phyloP scores from a whole-genome alignment of 768 basidiomycete species.

The Mycena capillaripes region DNA sequence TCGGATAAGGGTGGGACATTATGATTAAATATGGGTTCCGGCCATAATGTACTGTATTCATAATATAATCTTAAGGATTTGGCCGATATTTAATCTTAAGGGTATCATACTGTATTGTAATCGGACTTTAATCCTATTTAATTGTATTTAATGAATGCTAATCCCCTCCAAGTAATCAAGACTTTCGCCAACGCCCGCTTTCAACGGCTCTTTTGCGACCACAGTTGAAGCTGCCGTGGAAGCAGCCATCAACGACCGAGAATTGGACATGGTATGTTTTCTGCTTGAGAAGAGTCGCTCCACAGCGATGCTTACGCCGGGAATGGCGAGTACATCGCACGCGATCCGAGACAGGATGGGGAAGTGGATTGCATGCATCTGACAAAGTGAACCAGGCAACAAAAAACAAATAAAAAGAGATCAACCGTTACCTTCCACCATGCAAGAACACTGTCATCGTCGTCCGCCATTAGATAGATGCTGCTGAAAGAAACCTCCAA shows the following conservation, averaged over 20 bases:
- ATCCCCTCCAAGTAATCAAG: background rate
- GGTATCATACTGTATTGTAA: background rate
- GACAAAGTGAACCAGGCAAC: too few relatives aligned
- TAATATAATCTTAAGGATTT: background rate
- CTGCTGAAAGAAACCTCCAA: background rate
- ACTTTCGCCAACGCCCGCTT: background rate
- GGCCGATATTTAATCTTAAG: background rate
- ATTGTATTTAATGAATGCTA: background rate
- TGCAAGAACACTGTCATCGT: background rate
- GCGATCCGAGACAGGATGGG: too few relatives aligned
- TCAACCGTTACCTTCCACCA: background rate
- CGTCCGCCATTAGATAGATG: background rate
- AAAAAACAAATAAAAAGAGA: too few relatives aligned
- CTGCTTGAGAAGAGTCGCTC: background rate
- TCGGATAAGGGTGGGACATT: too few relatives aligned
- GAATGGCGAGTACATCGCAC: background rate
- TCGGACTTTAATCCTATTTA: background rate
- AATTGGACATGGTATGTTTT: background rate
- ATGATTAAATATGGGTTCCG: too few relatives aligned
- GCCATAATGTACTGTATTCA: background rate
- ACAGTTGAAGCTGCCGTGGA: background rate
- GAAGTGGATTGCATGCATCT: too few relatives aligned
- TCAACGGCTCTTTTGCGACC: background rate
- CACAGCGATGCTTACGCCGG: background rate
- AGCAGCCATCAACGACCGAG: background rate